Evolutionary conservation across 352 stramenopile genomes (phyloP).

Genomic region (Phytopythium chamaehyphon): DNA sequence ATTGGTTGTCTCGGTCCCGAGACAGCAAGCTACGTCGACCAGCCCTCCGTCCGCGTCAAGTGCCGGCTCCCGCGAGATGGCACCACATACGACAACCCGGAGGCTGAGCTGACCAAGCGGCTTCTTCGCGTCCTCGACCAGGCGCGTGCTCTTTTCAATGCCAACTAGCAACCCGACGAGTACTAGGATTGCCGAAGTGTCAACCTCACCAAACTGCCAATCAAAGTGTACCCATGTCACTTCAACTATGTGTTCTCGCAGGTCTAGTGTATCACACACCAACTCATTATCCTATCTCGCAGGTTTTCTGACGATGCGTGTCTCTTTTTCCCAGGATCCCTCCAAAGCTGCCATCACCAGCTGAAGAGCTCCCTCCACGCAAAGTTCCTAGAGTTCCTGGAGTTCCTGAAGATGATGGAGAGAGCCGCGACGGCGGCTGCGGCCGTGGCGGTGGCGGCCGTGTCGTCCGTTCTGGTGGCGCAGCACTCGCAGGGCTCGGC

Average conservation of each 20-base stretch:
- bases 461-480: conserved; percentile 13
- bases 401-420: conserved; percentile 6
- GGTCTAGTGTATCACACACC: not conserved
- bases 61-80: not conserved
- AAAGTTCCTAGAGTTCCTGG: not conserved
- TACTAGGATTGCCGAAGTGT: too few species aligned
- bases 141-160: too few species aligned
- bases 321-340: not conserved
- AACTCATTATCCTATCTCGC: not conserved
- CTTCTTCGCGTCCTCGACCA: not conserved
- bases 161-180: too few species aligned
- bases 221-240: conserved; percentile 4
- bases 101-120: not conserved
- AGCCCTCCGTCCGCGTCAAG: not conserved
- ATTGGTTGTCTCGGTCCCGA: not conserved
- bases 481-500: conserved; percentile 5
- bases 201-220: too few species aligned
- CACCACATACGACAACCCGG: not conserved
- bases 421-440: conserved; percentile 7
- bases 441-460: conserved; percentile 8
- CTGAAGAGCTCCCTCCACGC: not conserved
- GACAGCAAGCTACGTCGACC: not conserved
- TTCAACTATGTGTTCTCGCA: conserved; percentile 13
- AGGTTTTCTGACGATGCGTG: not conserved
- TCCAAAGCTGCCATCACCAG: not conserved